Conservation (phyloP, 2,329 filamentous ascomycete genomes). For the Pseudonectria buxi region DNA sequence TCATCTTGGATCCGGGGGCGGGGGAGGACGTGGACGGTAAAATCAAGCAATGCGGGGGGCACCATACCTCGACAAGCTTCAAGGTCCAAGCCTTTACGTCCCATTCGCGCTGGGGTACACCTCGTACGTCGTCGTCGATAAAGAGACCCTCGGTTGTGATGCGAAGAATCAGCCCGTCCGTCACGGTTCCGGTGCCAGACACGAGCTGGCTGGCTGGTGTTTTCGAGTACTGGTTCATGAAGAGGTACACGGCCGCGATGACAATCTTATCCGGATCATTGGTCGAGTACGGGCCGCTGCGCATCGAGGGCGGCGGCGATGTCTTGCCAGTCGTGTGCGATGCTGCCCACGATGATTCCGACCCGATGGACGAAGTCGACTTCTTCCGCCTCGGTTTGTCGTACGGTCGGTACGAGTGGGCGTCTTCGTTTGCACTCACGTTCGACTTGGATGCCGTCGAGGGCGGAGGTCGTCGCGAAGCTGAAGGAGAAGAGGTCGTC, state of each 20-base stretch:
- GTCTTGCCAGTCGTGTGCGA: conserved; percentile 80
- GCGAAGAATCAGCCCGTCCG: conserved; percentile 83
- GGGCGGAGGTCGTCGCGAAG: conserved; percentile 32
- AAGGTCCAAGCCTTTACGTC: conserved; percentile 98
- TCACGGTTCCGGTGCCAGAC: conserved; percentile 76
- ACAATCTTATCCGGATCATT: conserved; percentile 94
- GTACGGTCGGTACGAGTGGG: conserved; percentile 71
- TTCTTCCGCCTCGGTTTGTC: conserved; percentile 56
- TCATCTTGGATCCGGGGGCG: conserved; percentile 30
- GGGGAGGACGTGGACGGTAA: conserved; percentile 36
- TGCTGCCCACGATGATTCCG: conserved; percentile 79
- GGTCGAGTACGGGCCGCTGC: conserved; percentile 73
- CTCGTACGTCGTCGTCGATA: conserved; percentile 90
- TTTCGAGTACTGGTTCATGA: conserved; percentile 81
- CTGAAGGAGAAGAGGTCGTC: conserved; percentile 16
- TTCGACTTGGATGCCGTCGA: conserved; percentile 50
- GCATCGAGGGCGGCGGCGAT: conserved; percentile 71
- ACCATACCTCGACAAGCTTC: conserved; percentile 86
- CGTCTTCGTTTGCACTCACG: conserved; percentile 56
- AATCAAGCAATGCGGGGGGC: conserved; percentile 56
- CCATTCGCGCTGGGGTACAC: conserved; percentile 94
- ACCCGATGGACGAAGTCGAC: conserved; percentile 62
- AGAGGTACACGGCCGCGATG: conserved; percentile 86
- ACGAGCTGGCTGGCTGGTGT: conserved; percentile 89
- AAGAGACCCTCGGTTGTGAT: conserved; percentile 94